These are phyloP conservation scores for Pisolithus microcarpus DNA, from an alignment of 768 basidiomycete species.

Conservation along the genomic window DNA sequence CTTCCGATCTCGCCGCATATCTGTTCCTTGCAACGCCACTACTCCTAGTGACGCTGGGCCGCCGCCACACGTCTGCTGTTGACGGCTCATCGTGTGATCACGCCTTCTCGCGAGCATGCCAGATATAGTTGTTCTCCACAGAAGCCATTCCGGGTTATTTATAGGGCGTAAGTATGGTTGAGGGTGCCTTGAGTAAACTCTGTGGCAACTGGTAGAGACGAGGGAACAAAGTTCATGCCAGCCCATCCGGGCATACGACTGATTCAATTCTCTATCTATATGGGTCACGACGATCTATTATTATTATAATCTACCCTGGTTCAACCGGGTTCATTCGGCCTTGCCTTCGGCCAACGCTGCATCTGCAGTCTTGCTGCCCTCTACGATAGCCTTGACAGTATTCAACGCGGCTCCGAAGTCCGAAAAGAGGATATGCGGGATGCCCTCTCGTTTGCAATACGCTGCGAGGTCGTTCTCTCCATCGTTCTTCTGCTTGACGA, in stretches of 20 bases:
- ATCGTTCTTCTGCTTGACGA: conserved; percentile 75
- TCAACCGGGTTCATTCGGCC: not conserved
- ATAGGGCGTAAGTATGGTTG: too few species aligned
- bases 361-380: conserved; percentile 39
- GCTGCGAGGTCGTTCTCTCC: conserved; percentile 76
- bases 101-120: too few species aligned
- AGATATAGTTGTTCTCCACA: too few species aligned
- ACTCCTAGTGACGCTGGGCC: too few species aligned
- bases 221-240: too few species aligned
- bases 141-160: too few species aligned
- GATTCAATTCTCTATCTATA: not conserved
- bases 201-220: too few species aligned
- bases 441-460: conserved; percentile 74
- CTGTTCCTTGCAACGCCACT: too few species aligned
- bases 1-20: too few species aligned
- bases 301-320: not conserved
- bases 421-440: conserved; percentile 71
- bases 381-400: conserved; percentile 62
- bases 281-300: not conserved
- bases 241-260: not conserved
- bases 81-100: too few species aligned
- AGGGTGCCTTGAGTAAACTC: too few species aligned
- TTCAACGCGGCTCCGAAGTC: conserved; percentile 60
- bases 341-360: not conserved
- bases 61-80: too few species aligned